Evolutionary conservation across 1,284 basidiomycete genomes (phyloP), one percentile per base, ranked within the genome.

Genomic region (Naganishia sp.): DNA sequence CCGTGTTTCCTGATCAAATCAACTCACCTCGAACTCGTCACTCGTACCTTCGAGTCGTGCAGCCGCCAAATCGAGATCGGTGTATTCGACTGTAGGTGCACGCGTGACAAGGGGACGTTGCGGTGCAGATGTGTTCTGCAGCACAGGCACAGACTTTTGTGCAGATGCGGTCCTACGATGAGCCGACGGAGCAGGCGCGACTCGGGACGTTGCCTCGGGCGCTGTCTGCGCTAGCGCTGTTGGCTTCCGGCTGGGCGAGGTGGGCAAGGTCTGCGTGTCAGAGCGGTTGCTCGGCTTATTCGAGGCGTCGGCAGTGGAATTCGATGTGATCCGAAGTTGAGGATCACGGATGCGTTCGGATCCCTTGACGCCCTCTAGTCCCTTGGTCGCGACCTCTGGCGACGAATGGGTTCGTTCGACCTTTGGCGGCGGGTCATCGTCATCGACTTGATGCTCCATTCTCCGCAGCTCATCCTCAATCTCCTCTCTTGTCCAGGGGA

Each of bases 21-120:
- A 28, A 77, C 84, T 76, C 71, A 87, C 87, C 76, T 88, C 87
- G 74, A 86, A 87, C 71, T 86, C 82, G 31, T 79, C 72, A n/a
- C 83, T 83, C 67, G 74, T 75, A 32, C 81, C 83, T 21, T 83
- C 81, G 15, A 87, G 72, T 3, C 82, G 80, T 23, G 85, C 82
- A 18, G 85, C 81, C 11, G 87, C 79, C 18, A 86, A 72, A 74
- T 88, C 87, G 55, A 88, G 75, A 72, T 88, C 87, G 3, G 86
- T 87, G 62, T 84, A 79, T 60, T 85, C 83, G 10, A 72, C 45
- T 11, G 68, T 66, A 57, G 65, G 65, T 13, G 70, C 21, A 39
- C 47, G 47, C 4, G 35, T 39, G 42, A 49, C 28, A 9, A 9
- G 13, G 7, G 61, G 42, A 25, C 31, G 41, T 18, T 42, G 23